Evolutionary conservation across 1,139 yeast genomes (phyloP).

Genomic region (Candida labiduridarum): DNA sequence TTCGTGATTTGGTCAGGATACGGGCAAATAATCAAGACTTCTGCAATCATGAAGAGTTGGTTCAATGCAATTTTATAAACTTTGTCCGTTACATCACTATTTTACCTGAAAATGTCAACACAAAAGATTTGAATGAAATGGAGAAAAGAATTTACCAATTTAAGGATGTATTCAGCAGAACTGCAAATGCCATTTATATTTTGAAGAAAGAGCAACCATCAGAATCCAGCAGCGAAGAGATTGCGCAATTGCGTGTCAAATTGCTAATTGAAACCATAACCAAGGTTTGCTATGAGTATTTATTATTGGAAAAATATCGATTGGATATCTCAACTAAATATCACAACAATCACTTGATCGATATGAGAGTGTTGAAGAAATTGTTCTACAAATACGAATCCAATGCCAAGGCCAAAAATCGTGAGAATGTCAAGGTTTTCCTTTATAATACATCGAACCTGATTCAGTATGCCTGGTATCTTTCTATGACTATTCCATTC

Average conservation of each 20-base stretch:
- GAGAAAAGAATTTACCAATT: conserved; percentile 32
- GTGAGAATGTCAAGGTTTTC: conserved; percentile 32
- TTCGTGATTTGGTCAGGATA: conserved; percentile 28
- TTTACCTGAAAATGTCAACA: conserved; percentile 27
- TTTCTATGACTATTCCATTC: conserved; percentile 41
- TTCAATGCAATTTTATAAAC: conserved; percentile 42
- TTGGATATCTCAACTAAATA: conserved; percentile 42
- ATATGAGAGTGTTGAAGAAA: conserved; percentile 22
- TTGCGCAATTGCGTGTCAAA: conserved; percentile 16
- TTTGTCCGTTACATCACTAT: conserved; percentile 39
- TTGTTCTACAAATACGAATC: conserved; percentile 27
- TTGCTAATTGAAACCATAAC: conserved; percentile 34
- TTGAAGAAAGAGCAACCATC: conserved; percentile 36
- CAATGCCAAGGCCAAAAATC: conserved; percentile 15
- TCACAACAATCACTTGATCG: conserved; percentile 36
- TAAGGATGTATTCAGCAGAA: conserved; percentile 27
- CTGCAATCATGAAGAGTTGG: conserved; percentile 37
- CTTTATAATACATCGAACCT: conserved; percentile 38
- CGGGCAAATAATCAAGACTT: conserved; percentile 13
- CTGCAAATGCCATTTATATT: conserved; percentile 29
- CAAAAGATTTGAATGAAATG: conserved; percentile 22
- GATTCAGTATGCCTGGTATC: conserved; percentile 42
- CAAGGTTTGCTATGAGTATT: conserved; percentile 43
- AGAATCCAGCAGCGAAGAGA: conserved; percentile 22
- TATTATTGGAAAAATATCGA: conserved; percentile 44